Evolutionary conservation across 2,329 filamentous ascomycete species (phyloP).

Genomic region (Beauveria scarabaeidicola): DNA sequence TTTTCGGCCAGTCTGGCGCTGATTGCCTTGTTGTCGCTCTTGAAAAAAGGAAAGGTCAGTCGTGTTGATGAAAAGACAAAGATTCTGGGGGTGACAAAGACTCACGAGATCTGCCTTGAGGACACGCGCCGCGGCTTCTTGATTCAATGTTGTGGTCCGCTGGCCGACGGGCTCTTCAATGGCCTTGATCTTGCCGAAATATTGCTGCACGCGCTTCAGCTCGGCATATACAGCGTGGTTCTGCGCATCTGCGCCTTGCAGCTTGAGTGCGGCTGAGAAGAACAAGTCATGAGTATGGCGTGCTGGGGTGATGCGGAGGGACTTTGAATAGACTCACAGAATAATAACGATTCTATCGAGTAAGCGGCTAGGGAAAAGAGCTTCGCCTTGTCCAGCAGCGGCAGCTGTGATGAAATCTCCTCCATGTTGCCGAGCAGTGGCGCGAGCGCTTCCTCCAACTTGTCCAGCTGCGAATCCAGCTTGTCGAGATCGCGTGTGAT

Average conservation of each 20-base stretch:
- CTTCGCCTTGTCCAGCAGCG: constrained; percentile 91
- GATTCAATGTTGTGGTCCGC: constrained; percentile 53
- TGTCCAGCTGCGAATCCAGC: constrained; percentile 71
- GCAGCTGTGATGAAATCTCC: constrained; percentile 66
- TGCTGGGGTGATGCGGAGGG: too few relatives aligned
- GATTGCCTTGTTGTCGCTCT: constrained; percentile 44
- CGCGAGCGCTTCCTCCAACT: constrained; percentile 62
- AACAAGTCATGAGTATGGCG: background rate
- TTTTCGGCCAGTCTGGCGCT: constrained; percentile 45
- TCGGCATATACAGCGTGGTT: constrained; percentile 79
- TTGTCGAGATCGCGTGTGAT: constrained; percentile 61
- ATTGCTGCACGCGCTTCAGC: constrained; percentile 77
- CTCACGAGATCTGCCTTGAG: constrained; percentile 71
- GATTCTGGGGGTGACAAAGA: background rate
- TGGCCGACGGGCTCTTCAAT: constrained; percentile 56
- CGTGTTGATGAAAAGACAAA: background rate
- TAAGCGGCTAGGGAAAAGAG: constrained; percentile 84
- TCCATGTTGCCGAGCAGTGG: constrained; percentile 64
- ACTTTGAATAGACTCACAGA: constrained; percentile 48
- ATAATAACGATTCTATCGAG: constrained; percentile 81
- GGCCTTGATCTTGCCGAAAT: constrained; percentile 84
- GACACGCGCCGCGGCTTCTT: constrained; percentile 69
- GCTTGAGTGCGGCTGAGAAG: constrained; percentile 57
- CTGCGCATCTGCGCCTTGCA: constrained; percentile 74
- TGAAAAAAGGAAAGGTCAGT: constrained; percentile 11